Percentiles rank a stretch among this genome's conserved stretches.
Evolutionary conservation across 352 stramenopile species (phyloP).

Genomic region (Phytopythium aichiense): DNA sequence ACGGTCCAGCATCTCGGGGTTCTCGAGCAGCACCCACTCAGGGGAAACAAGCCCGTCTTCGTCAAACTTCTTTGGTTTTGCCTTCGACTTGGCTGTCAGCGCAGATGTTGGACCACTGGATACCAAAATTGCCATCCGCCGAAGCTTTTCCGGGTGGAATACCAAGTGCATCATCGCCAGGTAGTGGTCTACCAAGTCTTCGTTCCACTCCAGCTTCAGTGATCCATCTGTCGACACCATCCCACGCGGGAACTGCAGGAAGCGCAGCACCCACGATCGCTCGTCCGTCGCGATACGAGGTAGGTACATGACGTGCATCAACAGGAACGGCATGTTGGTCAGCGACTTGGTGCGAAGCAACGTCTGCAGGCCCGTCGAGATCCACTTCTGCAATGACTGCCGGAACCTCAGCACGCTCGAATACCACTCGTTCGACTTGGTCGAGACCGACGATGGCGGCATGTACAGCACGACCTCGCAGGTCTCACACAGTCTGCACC

Average conservation of each 20-base stretch:
- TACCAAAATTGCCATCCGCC: conserved; percentile 62
- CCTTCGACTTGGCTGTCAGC: conserved; percentile 4
- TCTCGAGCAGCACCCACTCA: conserved; percentile 83
- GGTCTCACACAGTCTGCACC: conserved; percentile 68
- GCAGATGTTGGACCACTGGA: conserved; percentile 48
- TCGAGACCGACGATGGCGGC: conserved; percentile 72
- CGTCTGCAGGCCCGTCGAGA: conserved; percentile 56
- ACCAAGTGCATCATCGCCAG: conserved; percentile 84
- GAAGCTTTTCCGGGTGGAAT: conserved; percentile 82
- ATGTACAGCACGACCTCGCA: conserved; percentile 78
- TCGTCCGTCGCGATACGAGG: conserved; percentile 76
- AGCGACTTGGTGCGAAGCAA: conserved; percentile 60
- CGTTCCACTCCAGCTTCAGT: conserved; percentile 60
- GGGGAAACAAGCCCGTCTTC: conserved; percentile 45
- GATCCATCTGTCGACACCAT: conserved; percentile 55
- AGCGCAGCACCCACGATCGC: conserved; percentile 72
- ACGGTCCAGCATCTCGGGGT: conserved; percentile 73
- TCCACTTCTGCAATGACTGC: conserved; percentile 80
- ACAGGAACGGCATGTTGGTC: conserved; percentile 76
- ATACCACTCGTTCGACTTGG: conserved; percentile 79
- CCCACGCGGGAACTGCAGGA: conserved; percentile 75
- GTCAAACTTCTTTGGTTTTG: conserved; percentile 19
- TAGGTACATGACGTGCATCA: conserved; percentile 86
- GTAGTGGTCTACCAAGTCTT: conserved; percentile 83
- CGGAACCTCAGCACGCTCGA: conserved; percentile 69